Evolutionary conservation across 305 asterid genomes (phyloP), one percentile per base, ranked within the genome.

Genomic region (Fraxinus dipetala): DNA sequence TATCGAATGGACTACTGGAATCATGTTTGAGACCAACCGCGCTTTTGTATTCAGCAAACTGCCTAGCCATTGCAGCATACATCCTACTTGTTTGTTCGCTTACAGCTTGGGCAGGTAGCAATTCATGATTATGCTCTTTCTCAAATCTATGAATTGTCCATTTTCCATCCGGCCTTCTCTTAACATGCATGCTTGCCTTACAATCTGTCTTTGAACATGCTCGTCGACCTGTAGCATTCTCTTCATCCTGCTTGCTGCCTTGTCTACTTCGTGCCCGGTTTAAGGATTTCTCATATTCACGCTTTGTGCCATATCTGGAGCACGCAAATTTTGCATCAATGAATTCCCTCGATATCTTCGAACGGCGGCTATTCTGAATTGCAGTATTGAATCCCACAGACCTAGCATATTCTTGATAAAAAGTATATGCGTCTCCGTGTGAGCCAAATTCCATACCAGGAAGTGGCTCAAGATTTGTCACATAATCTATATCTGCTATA

Each of bases 181-280:
- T 95, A 51, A 95, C 98, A 67, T 95, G 98, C 98, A 95, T 95
- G 84, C 98, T 93, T 26, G 98, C 98, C 87, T 95, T 95, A 90
- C 98, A 95, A 86, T 95, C 98, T 78, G 98, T 95, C 87, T 95
- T 95, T 10, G 97, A 85, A 87, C 99, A 95, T 69, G 96, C 93
- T 75, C 98, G 88, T n/a, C 99, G 92, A 76, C 98, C 93, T 16
- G 99, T 89, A 79, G 94, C 95, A 89, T 90, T 94, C 72, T 95
- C 98, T 16, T 92, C 82, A 75, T 93, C 98, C 89, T 92, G 97
- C 76, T 92, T 93, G 86, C 83, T 84, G 80, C 95, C 97, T 86
- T 94, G 98, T 85, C 97, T 89, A 84, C 93, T 86, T 59, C 98
- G 95, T 65, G 97, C 93, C 2, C 97, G 94, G 84, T 92, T 91